These are phyloP conservation scores for Stagonosporopsis rhizophila DNA, from an alignment of 2,329 filamentous ascomycete species.

Conservation along the genomic window DNA sequence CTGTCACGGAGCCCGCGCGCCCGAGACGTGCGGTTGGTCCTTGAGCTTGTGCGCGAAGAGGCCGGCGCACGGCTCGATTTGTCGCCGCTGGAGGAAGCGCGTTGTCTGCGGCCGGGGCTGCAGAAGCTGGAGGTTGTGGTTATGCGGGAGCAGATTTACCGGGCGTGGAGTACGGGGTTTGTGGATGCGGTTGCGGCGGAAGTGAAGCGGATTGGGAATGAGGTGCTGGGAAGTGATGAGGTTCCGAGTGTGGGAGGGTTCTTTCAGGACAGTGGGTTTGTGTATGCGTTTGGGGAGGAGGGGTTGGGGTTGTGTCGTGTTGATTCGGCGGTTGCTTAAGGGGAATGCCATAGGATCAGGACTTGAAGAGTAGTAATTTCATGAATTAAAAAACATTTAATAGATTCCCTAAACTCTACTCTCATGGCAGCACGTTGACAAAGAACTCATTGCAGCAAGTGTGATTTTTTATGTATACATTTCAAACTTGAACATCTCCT, in stretches of 20 bases:
- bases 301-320: slow-evolving; percentile 15
- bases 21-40: slow-evolving; percentile 4
- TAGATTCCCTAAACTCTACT: no score
- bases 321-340: slow-evolving; percentile 3
- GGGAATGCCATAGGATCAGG: background rate
- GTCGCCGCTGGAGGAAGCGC: slow-evolving; percentile 1
- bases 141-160: slow-evolving; percentile 16
- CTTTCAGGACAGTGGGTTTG: slow-evolving; percentile 5
- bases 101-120: slow-evolving; percentile 5
- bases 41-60: slow-evolving; percentile 14
- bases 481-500: no score
- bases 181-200: slow-evolving; percentile 7
- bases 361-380: background rate
- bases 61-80: slow-evolving; percentile 6
- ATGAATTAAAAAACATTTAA: no score
- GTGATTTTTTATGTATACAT: no score
- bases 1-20: background rate
- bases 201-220: slow-evolving; percentile 9
- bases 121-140: slow-evolving; percentile 13
- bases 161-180: slow-evolving; percentile 3
- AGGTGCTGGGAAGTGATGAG: slow-evolving; percentile 13
- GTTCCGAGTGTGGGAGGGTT: slow-evolving; percentile 1
- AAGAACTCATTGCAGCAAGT: no score
- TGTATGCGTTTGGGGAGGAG: slow-evolving; percentile 8
- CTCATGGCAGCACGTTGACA: background rate